Evolutionary conservation across 306 rosid genomes (phyloP), one percentile per base, ranked within the genome.

Genomic region (Corylus avellana): DNA sequence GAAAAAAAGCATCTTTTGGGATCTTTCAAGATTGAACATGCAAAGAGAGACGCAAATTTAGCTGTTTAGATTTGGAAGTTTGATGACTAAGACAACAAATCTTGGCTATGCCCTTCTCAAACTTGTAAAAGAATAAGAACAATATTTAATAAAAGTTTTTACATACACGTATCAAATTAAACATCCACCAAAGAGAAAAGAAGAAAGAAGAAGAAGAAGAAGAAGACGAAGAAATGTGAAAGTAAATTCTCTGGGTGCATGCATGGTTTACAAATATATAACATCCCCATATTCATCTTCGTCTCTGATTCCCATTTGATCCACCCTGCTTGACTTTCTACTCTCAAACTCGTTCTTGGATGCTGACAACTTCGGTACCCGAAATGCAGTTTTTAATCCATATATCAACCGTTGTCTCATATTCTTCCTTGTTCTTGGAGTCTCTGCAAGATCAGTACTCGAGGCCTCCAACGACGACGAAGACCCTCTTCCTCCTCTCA

Each of bases 381-480:
- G 75, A 78, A 94, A 89, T 8, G 94, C 92, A 78, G 77, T 91
- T 80, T 83, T 92, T 57, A 92, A 71, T 2, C 90, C 90, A 57
- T 67, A 74, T 0, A 92, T 75, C 62, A 94, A 78, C 66, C 85
- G 88, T 81, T 79, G 84, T 12, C 92, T 79, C 42, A 92, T 58
- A 73, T 76, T 83, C 77, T 71, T 88, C 8, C 29, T 67, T 16
- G 27, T 44, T 49, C 53, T 83, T 13, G 87, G 84, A 63, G 78
- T 59, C 46, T 4, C 82, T 4, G 22, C 72, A 18, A 32, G 35
- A 32, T 10, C 22, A 29, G 42, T 27, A 14, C 69, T 61, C 53
- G 84, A 32, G 18, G 54, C 81, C 39, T 10, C 51, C 44, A 32
- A 14, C 4, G 75, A 66, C 5, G 81, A 32, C 74, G 20, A 51